Evolutionary conservation across 2,329 filamentous ascomycete genomes (phyloP), one percentile per base, ranked within the genome.

Genomic region (Zarea fungicola): DNA sequence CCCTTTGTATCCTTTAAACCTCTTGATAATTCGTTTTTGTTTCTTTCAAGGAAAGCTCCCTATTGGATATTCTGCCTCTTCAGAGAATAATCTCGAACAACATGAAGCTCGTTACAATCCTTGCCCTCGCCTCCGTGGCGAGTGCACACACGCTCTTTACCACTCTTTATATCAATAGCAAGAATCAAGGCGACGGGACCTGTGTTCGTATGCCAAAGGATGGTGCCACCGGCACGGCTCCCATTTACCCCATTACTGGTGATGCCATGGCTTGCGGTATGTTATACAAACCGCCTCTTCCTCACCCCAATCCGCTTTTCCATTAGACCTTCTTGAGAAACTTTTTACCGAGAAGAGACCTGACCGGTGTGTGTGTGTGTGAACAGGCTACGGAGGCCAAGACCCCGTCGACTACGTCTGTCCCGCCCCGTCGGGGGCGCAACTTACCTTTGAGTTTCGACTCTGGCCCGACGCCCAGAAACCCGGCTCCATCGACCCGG

Each of bases 231-330:
- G 73, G 77, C 42, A 85, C 77, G 5, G 65, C 63, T 29, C 85
- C 85, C 23, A 73, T 89, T 45, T 66, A 67, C 4, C 71, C 78
- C 52, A 62, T 89, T 14, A 62, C 66, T 13, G 81, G 78, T 55
- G 63, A 75, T 23, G 80, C 82, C 53, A 85, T 89, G 80, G 83
- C 84, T 31, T 90, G 86, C 61, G 85, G 84, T 84, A 72, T 52
- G 76, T 66, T 1, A 21, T 25, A 35, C 14, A 6, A 7, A 34
- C 18, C 7, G 4, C n/a, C n/a, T 13, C 19, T 2, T 16, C n/a
- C 22, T 28, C 26, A 7, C 26, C 26, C 26, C 26, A 7, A 7
- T 13, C 13, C n/a, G n/a, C n/a, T n/a, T n/a, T n/a, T n/a, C n/a
- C n/a, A n/a, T n/a, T n/a, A n/a, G n/a, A n/a, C n/a, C n/a, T n/a